Conservation (phyloP, 75 land plant species). For the Selaginella moellendorffii region DNA sequence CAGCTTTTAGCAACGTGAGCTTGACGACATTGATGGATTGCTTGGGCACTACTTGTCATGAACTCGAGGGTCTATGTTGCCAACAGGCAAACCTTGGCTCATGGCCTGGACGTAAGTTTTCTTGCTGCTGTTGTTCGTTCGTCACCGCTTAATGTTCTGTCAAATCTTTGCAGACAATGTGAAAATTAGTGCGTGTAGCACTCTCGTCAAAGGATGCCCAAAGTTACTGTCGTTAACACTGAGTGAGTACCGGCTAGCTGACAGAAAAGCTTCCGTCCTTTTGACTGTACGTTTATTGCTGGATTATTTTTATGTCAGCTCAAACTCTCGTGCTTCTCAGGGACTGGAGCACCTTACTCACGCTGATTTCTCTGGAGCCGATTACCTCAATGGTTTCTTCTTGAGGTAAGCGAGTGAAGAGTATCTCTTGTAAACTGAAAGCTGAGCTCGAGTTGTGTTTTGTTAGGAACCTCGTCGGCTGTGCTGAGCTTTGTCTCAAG, state of each 20-base stretch:
- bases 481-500: conserved; percentile 26
- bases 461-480: conserved; percentile 33
- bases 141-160: not conserved
- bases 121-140: not conserved
- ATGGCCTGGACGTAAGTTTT: not conserved
- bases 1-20: conserved; percentile 32
- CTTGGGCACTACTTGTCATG: conserved; percentile 37
- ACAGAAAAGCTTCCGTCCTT: conserved; percentile 44
- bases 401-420: conserved; percentile 28
- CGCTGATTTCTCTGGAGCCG: conserved; percentile 60
- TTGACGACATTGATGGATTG: conserved; percentile 36
- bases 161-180: conserved; percentile 56
- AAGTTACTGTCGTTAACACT: conserved; percentile 41
- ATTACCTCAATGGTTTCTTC: conserved; percentile 50
- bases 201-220: conserved; percentile 58
- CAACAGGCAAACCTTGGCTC: conserved; percentile 52
- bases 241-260: conserved; percentile 52
- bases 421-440: conserved; percentile 10
- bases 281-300: conserved; percentile 38
- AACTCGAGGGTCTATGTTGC: conserved; percentile 45
- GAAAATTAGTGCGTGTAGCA: conserved; percentile 40
- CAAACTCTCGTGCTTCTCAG: conserved; percentile 19
- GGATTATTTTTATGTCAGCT: not conserved
- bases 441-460: too few species aligned
- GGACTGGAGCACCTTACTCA: conserved; percentile 40